phyloP scores from a whole-genome alignment of 2,329 filamentous ascomycete genomes.

The Microdochium bolleyi region DNA sequence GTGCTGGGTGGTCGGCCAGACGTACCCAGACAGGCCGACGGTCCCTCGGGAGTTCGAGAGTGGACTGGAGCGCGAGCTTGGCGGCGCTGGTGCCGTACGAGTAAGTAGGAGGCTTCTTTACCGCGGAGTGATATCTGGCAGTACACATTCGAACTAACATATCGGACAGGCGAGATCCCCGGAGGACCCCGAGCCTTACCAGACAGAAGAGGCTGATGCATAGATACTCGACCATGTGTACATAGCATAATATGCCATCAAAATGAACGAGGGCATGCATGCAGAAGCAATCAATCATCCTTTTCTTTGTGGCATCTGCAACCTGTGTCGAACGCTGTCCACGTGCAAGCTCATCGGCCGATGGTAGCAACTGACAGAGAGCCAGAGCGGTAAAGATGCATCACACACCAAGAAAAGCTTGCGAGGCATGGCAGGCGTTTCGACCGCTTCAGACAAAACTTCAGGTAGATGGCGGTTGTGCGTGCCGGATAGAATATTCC shows the following conservation, averaged over 20 bases:
- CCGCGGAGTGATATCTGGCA: neutral
- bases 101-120: constrained; percentile 47
- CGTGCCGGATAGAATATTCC: no score
- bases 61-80: constrained; percentile 67
- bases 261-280: neutral
- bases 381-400: no score
- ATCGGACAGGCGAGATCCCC: constrained; percentile 40
- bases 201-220: constrained; percentile 17
- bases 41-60: constrained; percentile 64
- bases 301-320: constrained; percentile 1
- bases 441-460: no score
- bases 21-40: constrained; percentile 65
- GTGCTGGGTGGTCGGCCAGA: constrained; percentile 57
- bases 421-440: no score
- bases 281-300: constrained; percentile 9
- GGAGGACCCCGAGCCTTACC: constrained; percentile 45
- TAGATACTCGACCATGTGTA: constrained; percentile 13
- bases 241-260: neutral
- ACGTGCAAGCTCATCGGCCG: no score
- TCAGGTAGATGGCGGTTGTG: no score
- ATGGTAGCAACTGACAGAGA: no score
- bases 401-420: no score
- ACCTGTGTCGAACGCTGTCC: no score
- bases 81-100: constrained; percentile 57
- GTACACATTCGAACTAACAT: neutral